Evolutionary conservation across 345 rosid species (phyloP).

Genomic region (Salix arbutifolia): DNA sequence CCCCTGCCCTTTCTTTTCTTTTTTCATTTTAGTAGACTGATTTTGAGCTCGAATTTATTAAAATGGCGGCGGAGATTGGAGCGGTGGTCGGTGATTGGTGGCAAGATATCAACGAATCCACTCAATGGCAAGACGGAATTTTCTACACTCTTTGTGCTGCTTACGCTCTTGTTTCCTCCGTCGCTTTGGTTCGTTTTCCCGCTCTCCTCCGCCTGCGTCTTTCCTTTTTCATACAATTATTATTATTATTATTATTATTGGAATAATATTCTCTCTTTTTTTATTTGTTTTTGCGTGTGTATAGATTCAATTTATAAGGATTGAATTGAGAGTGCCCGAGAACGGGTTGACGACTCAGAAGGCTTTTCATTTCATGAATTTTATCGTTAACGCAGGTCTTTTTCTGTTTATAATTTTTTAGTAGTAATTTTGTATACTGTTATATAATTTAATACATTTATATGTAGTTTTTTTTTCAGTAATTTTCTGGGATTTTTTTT

Average conservation of each 20-base stretch:
- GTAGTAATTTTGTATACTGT: not conserved
- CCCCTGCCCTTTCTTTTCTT: too few relatives aligned
- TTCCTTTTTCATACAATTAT: not conserved
- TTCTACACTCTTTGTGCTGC: conserved; percentile 83
- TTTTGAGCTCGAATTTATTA: too few relatives aligned
- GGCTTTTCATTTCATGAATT: conserved; percentile 96
- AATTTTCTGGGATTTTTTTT: not conserved
- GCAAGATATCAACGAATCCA: conserved; percentile 81
- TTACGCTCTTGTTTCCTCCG: conserved; percentile 80
- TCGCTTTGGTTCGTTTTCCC: conserved; percentile 57
- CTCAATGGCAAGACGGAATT: conserved; percentile 89
- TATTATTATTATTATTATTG: not conserved
- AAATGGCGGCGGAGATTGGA: not conserved
- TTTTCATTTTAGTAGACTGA: too few relatives aligned
- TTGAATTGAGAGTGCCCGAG: conserved; percentile 94
- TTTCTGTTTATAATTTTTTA: not conserved
- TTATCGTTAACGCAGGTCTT: conserved; percentile 93
- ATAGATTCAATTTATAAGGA: conserved; percentile 83
- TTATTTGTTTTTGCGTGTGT: conserved; percentile 7
- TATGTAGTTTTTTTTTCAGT: not conserved
- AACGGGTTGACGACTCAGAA: conserved; percentile 98
- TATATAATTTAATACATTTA: not conserved
- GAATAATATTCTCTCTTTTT: not conserved
- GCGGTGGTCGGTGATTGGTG: conserved; percentile 52
- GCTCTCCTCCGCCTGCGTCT: not conserved